Conservation (phyloP, 1,284 basidiomycete genomes). For the Uromyces viciae-fabae region DNA sequence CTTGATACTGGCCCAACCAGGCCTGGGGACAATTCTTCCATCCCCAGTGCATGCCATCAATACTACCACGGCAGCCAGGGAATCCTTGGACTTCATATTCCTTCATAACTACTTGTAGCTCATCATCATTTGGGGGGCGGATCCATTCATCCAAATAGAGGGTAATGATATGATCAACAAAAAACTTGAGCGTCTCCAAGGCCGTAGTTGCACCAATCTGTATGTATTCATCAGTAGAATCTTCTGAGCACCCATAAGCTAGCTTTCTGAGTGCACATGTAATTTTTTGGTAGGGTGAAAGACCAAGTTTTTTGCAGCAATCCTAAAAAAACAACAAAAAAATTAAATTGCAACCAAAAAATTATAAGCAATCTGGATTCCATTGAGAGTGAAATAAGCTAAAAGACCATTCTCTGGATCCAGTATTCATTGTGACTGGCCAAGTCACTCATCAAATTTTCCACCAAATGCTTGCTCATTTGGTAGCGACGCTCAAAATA, state of each 20-base stretch:
- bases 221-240: background rate
- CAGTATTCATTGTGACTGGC: background rate
- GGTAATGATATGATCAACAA: background rate
- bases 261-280: background rate
- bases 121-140: background rate
- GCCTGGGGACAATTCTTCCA: background rate
- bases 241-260: background rate
- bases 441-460: too few relatives aligned
- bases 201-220: background rate
- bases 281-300: slow-evolving; percentile 4
- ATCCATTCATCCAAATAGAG: background rate
- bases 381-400: background rate
- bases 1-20: background rate
- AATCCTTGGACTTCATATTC: background rate
- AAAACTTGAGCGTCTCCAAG: background rate
- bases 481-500: too few relatives aligned
- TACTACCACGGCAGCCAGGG: background rate
- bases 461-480: too few relatives aligned
- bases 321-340: background rate
- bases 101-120: background rate
- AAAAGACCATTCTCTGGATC: background rate
- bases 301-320: background rate
- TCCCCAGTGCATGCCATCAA: background rate
- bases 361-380: background rate
- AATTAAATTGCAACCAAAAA: background rate